Percentiles rank a stretch among this genome's conserved stretches.
Conservation (phyloP, 1,284 basidiomycete species). For the Microbotryum silenes-acaulis region DNA sequence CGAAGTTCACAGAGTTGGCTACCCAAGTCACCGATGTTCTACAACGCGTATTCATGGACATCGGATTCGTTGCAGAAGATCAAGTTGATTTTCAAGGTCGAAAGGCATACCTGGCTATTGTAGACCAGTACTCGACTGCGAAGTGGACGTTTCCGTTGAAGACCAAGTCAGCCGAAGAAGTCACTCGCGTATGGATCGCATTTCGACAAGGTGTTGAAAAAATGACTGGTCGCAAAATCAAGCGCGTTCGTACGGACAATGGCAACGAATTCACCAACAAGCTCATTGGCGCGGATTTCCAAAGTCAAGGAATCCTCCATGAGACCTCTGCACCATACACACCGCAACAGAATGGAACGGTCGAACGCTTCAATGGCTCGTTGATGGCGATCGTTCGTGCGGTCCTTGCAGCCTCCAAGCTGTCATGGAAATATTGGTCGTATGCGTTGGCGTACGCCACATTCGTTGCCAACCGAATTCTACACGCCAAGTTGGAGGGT, state of each 20-base stretch:
- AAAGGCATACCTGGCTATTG: no score
- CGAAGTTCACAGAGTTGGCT: not conserved
- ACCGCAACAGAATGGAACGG: conserved; percentile 12
- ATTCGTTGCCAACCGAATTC: not conserved
- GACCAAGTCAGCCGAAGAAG: no score
- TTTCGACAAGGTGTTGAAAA: conserved; percentile 25
- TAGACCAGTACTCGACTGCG: no score
- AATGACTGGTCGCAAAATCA: conserved; percentile 36
- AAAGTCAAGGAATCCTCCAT: conserved; percentile 9
- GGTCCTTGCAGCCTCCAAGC: not conserved
- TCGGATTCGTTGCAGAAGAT: no score
- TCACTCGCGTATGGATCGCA: no score
- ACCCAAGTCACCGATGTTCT: not conserved
- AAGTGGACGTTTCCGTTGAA: no score
- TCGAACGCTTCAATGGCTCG: not conserved
- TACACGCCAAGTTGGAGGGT: not conserved
- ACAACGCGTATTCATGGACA: not conserved
- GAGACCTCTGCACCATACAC: conserved; percentile 10
- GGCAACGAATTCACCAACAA: conserved; percentile 16
- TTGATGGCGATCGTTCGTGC: not conserved
- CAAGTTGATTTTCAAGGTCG: no score
- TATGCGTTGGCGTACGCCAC: not conserved
- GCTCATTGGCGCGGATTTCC: not conserved
- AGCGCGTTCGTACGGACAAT: conserved; percentile 33
- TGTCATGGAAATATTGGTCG: not conserved